Conservation (phyloP, 2,329 filamentous ascomycete genomes). For the Diaporthe ilicicola region DNA sequence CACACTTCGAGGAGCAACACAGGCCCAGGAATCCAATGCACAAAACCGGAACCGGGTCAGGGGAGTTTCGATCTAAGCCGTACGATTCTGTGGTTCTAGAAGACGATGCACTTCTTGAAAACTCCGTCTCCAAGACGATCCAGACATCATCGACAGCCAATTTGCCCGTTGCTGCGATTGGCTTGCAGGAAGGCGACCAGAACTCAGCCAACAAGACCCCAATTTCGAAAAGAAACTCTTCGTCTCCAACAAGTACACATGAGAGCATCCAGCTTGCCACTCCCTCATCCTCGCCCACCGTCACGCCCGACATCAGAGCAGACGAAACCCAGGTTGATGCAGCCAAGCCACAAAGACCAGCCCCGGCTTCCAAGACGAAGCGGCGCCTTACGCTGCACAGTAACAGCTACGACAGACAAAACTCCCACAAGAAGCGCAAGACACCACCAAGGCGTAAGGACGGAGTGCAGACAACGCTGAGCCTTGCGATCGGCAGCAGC, state of each 20-base stretch:
- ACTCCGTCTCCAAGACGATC: neutral
- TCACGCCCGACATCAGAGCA: neutral
- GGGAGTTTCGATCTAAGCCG: no score
- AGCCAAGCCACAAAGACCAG: neutral
- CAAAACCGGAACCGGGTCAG: neutral
- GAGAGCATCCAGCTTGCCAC: neutral
- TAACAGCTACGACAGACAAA: slow-evolving; percentile 21
- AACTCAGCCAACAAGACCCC: slow-evolving; percentile 1
- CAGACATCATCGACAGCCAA: neutral
- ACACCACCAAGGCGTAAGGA: slow-evolving; percentile 36
- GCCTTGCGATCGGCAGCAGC: slow-evolving; percentile 45
- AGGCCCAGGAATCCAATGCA: no score
- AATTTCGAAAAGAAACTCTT: neutral
- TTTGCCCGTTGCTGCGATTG: neutral
- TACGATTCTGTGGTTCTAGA: neutral
- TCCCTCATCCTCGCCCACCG: neutral
- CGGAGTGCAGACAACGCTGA: slow-evolving; percentile 52
- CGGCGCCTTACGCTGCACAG: slow-evolving; percentile 31
- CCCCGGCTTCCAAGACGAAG: slow-evolving; percentile 17
- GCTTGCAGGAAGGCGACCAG: neutral
- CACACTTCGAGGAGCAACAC: neutral
- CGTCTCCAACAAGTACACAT: neutral
- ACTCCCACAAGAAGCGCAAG: slow-evolving; percentile 31
- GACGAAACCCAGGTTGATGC: neutral
- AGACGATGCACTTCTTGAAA: neutral